These are phyloP conservation scores for Oxytropis ochrocephala DNA, from an alignment of 306 rosid species.

Conservation along the genomic window DNA sequence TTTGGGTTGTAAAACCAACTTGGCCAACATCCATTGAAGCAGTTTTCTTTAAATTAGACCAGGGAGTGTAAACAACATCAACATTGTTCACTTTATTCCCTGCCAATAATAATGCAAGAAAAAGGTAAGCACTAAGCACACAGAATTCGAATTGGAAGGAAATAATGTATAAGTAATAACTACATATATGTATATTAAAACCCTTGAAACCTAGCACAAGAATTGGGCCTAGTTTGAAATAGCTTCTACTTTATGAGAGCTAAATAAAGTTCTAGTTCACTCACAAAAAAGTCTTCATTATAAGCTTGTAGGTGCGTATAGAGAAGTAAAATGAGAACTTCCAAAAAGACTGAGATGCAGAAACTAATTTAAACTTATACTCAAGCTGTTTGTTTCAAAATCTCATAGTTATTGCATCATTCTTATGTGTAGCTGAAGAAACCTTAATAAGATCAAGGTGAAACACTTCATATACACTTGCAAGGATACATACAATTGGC, in stretches of 20 bases:
- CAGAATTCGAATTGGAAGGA: not conserved
- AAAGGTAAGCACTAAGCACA: not conserved
- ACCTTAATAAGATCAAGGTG: not conserved
- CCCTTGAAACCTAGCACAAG: not conserved
- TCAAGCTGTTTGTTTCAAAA: not conserved
- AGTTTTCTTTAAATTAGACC: slow-evolving; percentile 96
- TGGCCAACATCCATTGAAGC: slow-evolving; percentile 98
- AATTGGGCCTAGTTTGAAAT: not conserved
- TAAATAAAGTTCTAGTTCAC: not conserved
- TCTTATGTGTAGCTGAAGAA: not conserved
- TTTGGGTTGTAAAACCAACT: slow-evolving; percentile 84
- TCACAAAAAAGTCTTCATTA: not conserved
- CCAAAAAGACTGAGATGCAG: not conserved
- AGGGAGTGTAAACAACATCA: slow-evolving; percentile 95
- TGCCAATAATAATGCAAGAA: slow-evolving; percentile 24
- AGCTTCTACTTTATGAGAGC: not conserved
- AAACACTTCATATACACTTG: not conserved
- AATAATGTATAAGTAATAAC: not conserved
- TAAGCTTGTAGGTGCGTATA: not conserved
- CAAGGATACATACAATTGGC: not conserved
- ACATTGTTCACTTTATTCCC: slow-evolving; percentile 92
- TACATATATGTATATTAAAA: not conserved
- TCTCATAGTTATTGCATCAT: not conserved
- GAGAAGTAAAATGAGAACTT: not conserved
- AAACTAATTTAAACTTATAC: not conserved